These are phyloP conservation scores for Metschnikowia similis DNA, from an alignment of 805 yeast genomes.

Conservation along the genomic window DNA sequence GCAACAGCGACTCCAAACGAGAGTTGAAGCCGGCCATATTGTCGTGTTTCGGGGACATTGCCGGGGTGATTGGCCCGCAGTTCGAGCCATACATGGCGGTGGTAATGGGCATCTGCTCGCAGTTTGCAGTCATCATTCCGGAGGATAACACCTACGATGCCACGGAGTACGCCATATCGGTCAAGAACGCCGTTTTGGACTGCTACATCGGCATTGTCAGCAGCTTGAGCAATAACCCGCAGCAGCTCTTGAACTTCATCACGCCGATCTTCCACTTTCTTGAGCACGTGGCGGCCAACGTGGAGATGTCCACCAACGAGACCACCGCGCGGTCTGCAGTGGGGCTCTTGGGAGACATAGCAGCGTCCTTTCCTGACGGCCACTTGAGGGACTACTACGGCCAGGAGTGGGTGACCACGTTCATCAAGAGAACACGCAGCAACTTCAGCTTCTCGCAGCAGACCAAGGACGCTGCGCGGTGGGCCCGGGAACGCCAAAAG, in stretches of 20 bases:
- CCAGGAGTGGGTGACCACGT: conserved; percentile 75
- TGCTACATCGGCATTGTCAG: conserved; percentile 94
- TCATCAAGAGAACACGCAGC: conserved; percentile 68
- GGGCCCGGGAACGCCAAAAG: conserved; percentile 91
- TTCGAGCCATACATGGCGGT: conserved; percentile 74
- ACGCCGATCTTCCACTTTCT: conserved; percentile 70
- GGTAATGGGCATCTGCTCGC: conserved; percentile 73
- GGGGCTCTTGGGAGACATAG: conserved; percentile 90
- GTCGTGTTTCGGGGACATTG: conserved; percentile 94
- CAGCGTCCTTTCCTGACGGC: conserved; percentile 79
- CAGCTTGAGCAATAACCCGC: conserved; percentile 72
- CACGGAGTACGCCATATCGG: conserved; percentile 64
- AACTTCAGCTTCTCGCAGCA: conserved; percentile 56
- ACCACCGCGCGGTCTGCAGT: conserved; percentile 76
- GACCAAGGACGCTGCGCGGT: conserved; percentile 89
- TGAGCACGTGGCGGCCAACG: conserved; percentile 54
- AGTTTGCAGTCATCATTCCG: conserved; percentile 58
- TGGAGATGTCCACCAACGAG: conserved; percentile 58
- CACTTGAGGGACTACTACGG: conserved; percentile 61
- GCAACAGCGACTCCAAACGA: conserved; percentile 62
- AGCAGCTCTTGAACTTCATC: conserved; percentile 59
- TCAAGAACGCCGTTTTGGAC: conserved; percentile 88
- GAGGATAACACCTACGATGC: conserved; percentile 71
- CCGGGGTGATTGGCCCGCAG: conserved; percentile 75
- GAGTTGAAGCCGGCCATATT: conserved; percentile 84